Conservation (phyloP, 441 rosid species). For the Pelargonium exstipulatum region DNA sequence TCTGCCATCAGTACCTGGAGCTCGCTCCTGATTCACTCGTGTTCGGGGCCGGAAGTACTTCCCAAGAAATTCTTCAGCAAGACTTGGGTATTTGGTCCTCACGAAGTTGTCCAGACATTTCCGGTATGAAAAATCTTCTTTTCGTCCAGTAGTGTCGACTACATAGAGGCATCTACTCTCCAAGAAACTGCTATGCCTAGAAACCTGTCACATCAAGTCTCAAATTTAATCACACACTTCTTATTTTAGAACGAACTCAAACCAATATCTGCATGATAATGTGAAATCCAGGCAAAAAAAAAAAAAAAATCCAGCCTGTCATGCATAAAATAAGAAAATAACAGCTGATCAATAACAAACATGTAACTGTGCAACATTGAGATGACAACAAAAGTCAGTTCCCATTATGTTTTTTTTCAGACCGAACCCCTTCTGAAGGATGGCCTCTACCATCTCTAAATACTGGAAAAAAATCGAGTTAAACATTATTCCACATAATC, state of each 20-base stretch:
- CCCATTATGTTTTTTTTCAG: too few relatives aligned
- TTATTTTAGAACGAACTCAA: neutral
- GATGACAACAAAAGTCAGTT: too few relatives aligned
- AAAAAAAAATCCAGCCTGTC: too few relatives aligned
- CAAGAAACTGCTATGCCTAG: slow-evolving; percentile 48
- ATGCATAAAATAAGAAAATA: too few relatives aligned
- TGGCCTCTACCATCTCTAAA: too few relatives aligned
- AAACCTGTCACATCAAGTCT: slow-evolving; percentile 41
- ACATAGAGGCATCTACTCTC: slow-evolving; percentile 70
- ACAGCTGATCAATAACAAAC: too few relatives aligned
- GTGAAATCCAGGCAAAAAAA: neutral
- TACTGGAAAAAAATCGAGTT: too few relatives aligned
- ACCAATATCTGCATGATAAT: neutral
- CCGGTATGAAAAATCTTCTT: slow-evolving; percentile 70
- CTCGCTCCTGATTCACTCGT: too few relatives aligned
- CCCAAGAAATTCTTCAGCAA: slow-evolving; percentile 50
- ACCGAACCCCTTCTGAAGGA: too few relatives aligned
- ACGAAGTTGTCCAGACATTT: slow-evolving; percentile 60
- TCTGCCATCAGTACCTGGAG: too few relatives aligned
- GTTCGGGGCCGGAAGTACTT: slow-evolving; percentile 44
- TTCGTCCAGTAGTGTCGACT: slow-evolving; percentile 58
- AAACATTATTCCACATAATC: too few relatives aligned
- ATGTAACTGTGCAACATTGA: too few relatives aligned
- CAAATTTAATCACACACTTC: neutral
- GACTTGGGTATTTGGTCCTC: slow-evolving; percentile 50